A percentile compares a stretch with the other conserved stretches of the same genome.
These are phyloP conservation scores for Leccinum barrowsii DNA, from an alignment of 768 basidiomycete genomes.

Conservation along the genomic window DNA sequence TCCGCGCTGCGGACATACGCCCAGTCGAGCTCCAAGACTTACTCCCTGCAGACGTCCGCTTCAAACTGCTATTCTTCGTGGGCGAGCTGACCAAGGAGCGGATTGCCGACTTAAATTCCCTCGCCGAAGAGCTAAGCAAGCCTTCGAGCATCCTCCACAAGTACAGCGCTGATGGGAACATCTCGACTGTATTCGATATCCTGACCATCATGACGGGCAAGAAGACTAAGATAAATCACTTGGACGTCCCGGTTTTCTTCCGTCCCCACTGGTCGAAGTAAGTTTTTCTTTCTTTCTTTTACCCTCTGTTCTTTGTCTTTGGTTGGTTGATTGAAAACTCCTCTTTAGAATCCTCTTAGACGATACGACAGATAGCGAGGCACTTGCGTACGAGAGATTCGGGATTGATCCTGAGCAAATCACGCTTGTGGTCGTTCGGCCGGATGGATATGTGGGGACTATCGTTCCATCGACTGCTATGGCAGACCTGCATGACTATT, in stretches of 20 bases:
- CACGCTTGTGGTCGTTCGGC: constrained; percentile 37
- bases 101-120: constrained; percentile 16
- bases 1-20: constrained; percentile 35
- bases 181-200: constrained; percentile 31
- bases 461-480: constrained; percentile 25
- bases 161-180: constrained; percentile 19
- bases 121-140: constrained; percentile 28
- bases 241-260: constrained; percentile 33
- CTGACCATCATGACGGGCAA: constrained; percentile 24
- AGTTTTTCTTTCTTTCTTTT: constrained; percentile 10
- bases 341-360: constrained; percentile 33
- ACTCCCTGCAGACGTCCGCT: constrained; percentile 36
- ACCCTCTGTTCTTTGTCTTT: background rate
- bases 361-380: constrained; percentile 28
- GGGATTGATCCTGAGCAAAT: constrained; percentile 30
- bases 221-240: constrained; percentile 34
- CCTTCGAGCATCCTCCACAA: constrained; percentile 29
- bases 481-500: constrained; percentile 49
- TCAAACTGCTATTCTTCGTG: constrained; percentile 36
- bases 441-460: constrained; percentile 40
- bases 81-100: constrained; percentile 27
- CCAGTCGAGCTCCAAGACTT: constrained; percentile 40
- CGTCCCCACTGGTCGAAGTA: constrained; percentile 44
- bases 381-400: constrained; percentile 32
- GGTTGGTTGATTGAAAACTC: background rate